These are phyloP conservation scores for Neofusicoccum sp. DNA, from an alignment of 2,329 filamentous ascomycete genomes.

Conservation along the genomic window DNA sequence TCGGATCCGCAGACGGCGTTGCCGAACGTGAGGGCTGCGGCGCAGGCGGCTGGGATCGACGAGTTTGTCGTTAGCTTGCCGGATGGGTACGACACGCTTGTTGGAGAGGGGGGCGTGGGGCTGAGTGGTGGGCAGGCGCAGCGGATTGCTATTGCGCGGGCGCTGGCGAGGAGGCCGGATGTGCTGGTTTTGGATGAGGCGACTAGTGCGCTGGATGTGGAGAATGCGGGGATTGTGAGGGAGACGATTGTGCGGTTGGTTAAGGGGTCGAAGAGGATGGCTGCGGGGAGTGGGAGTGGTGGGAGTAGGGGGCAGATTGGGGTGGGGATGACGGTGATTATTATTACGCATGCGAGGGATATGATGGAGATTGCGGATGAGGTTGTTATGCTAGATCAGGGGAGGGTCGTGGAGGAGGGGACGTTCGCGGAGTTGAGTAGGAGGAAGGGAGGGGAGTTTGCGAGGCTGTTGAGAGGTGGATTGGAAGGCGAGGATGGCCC, in stretches of 20 bases:
- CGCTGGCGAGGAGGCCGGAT: constrained; percentile 67
- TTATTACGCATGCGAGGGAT: constrained; percentile 77
- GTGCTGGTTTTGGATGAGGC: constrained; percentile 84
- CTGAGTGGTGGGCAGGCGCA: constrained; percentile 83
- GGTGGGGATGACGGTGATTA: constrained; percentile 65
- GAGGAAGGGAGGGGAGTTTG: constrained; percentile 30
- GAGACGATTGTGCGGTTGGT: constrained; percentile 60
- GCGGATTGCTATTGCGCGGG: constrained; percentile 75
- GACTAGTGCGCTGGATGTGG: constrained; percentile 74
- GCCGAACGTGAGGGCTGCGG: constrained; percentile 47
- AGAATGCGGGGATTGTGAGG: constrained; percentile 64
- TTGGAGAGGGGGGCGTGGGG: constrained; percentile 73
- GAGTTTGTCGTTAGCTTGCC: constrained; percentile 74
- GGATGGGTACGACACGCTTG: constrained; percentile 65
- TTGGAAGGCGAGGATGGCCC: constrained; percentile 10
- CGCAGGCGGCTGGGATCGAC: constrained; percentile 65
- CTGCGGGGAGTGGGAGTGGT: not conserved
- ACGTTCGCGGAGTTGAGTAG: constrained; percentile 59
- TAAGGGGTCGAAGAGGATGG: constrained; percentile 20
- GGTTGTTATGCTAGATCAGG: constrained; percentile 70
- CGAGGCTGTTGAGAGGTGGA: constrained; percentile 38
- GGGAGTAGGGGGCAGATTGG: not conserved
- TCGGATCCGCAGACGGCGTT: constrained; percentile 51
- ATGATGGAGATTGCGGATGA: constrained; percentile 83
- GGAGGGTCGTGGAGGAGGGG: constrained; percentile 66